Evolutionary conservation across 2,329 filamentous ascomycete species (phyloP).

Genomic region (Colletotrichum destructivum): DNA sequence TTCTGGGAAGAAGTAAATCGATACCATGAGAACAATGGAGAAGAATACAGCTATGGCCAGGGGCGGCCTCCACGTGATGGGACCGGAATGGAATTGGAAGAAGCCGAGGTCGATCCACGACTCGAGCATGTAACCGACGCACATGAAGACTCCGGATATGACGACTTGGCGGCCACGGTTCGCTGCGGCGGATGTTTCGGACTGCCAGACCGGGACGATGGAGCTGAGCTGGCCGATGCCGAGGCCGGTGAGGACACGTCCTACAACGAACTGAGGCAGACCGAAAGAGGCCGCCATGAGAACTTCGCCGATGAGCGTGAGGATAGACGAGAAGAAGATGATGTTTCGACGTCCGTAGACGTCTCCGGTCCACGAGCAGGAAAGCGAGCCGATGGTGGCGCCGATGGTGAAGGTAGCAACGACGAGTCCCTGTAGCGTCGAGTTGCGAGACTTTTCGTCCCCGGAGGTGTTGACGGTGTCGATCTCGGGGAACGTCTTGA

Average conservation of each 20-base stretch:
- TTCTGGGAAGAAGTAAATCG: conserved; percentile 55
- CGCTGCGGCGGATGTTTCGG: conserved; percentile 55
- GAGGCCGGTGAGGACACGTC: conserved; percentile 65
- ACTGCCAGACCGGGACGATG: conserved; percentile 58
- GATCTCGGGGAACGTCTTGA: conserved; percentile 55
- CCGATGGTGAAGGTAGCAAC: conserved; percentile 56
- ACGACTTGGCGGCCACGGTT: conserved; percentile 60
- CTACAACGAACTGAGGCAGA: conserved; percentile 65
- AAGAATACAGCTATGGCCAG: conserved; percentile 53
- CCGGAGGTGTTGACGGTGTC: conserved; percentile 54
- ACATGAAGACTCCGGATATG: conserved; percentile 48
- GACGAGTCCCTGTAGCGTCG: conserved; percentile 56
- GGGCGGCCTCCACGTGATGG: conserved; percentile 52
- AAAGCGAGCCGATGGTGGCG: conserved; percentile 54
- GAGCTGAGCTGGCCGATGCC: conserved; percentile 58
- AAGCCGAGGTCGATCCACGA: conserved; percentile 63
- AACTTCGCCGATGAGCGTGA: conserved; percentile 65
- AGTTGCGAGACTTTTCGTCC: conserved; percentile 48
- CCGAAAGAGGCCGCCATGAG: conserved; percentile 63
- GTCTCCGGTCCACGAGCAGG: conserved; percentile 58
- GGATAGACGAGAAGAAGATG: conserved; percentile 63
- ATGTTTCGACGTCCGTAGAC: conserved; percentile 65
- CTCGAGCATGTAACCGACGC: conserved; percentile 51
- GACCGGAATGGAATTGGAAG: conserved; percentile 48
- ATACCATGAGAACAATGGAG: conserved; percentile 51